These are phyloP conservation scores for Starmerella apis DNA, from an alignment of 805 yeast genomes.

Conservation along the genomic window DNA sequence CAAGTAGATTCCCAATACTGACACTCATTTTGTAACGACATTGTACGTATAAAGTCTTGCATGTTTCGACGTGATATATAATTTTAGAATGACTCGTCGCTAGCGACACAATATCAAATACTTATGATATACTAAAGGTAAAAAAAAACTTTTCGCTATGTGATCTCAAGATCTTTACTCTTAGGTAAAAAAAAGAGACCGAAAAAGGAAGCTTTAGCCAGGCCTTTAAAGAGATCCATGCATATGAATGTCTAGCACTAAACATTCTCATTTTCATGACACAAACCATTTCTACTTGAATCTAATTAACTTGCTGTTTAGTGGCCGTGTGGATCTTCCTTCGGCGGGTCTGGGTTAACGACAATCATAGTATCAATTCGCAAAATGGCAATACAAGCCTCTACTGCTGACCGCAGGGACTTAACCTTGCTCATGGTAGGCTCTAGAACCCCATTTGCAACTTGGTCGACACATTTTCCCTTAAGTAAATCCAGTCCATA, in stretches of 20 bases:
- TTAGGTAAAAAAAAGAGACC: too few species aligned
- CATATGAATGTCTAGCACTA: too few species aligned
- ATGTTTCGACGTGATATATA: too few species aligned
- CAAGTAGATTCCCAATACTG: neutral
- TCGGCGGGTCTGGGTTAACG: conserved; percentile 78
- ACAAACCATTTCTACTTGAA: neutral
- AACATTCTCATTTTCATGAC: too few species aligned
- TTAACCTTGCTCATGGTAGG: conserved; percentile 90
- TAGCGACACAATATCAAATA: too few species aligned
- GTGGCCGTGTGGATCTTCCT: conserved; percentile 84
- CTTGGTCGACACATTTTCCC: conserved; percentile 85
- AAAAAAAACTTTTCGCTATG: too few species aligned
- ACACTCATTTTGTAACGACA: neutral
- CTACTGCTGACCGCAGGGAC: conserved; percentile 88
- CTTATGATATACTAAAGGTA: too few species aligned
- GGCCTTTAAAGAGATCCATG: too few species aligned
- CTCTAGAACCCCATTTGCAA: conserved; percentile 78
- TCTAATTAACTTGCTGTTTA: conserved; percentile 23
- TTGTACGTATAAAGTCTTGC: neutral
- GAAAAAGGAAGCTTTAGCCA: too few species aligned
- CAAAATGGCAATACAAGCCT: conserved; percentile 94
- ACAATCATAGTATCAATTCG: conserved; percentile 98
- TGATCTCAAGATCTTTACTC: too few species aligned
- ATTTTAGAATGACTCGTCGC: too few species aligned
- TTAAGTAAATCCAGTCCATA: conserved; percentile 86